Evolutionary conservation across 805 yeast genomes (phyloP).

Genomic region (Wickerhamiella kurtzmanii): DNA sequence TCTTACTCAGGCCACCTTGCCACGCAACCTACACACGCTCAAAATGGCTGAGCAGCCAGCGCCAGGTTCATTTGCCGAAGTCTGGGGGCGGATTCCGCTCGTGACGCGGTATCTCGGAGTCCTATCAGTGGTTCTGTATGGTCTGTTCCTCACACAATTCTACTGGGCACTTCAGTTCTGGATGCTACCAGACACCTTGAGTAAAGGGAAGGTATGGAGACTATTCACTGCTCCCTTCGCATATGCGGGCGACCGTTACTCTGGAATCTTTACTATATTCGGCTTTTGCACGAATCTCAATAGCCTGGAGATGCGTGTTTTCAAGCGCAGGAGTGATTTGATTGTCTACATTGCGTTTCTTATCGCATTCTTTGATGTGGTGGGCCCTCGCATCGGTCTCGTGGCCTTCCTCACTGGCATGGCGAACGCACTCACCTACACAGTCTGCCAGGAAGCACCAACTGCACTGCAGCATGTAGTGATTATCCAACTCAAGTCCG

Average conservation of each 20-base stretch:
- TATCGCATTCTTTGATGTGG: constrained; percentile 15
- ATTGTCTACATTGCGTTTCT: constrained; percentile 18
- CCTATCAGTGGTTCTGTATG: constrained; percentile 3
- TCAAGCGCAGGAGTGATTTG: constrained; percentile 3
- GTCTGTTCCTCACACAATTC: constrained; percentile 6
- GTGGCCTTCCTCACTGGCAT: constrained; percentile 21
- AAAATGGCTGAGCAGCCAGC: constrained; percentile 1
- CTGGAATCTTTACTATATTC: constrained; percentile 8
- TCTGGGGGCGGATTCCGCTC: constrained; percentile 14
- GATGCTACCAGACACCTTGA: constrained; percentile 7
- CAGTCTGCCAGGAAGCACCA: constrained; percentile 28
- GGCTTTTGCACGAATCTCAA: constrained; percentile 6
- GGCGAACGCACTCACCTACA: constrained; percentile 25
- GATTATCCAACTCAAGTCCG: constrained; percentile 22
- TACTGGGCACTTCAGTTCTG: constrained; percentile 8
- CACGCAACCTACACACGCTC: too few relatives aligned
- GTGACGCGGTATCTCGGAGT: constrained; percentile 11
- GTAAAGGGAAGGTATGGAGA: constrained; percentile 13
- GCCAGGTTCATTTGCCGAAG: constrained; percentile 5
- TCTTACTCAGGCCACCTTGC: neutral
- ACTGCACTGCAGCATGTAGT: constrained; percentile 15
- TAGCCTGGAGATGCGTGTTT: constrained; percentile 8
- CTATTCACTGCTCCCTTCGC: constrained; percentile 10
- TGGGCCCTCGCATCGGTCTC: constrained; percentile 12
- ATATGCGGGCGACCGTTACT: constrained; percentile 3